phyloP scores from a whole-genome alignment of 2,329 filamentous ascomycete species.

The Colletotrichum godetiae region DNA sequence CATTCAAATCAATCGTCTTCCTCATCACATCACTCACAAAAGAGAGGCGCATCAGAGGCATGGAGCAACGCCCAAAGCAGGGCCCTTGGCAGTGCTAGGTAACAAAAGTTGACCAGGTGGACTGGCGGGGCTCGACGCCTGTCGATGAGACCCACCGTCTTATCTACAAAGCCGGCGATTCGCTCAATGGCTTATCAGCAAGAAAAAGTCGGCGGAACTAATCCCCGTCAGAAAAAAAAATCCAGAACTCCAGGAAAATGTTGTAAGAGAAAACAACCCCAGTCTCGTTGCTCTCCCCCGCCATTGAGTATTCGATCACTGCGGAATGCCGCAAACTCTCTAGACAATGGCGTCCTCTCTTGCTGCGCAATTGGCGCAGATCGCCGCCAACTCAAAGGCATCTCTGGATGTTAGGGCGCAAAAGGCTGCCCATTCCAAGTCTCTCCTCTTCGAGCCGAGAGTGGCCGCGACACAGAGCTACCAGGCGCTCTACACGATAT shows the following conservation, averaged over 20 bases:
- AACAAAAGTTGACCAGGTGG: not conserved
- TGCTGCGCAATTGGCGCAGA: slow-evolving; percentile 91
- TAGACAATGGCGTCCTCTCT: slow-evolving; percentile 82
- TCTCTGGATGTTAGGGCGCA: slow-evolving; percentile 94
- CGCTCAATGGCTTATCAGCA: slow-evolving; percentile 38
- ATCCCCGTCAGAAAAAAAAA: slow-evolving; percentile 42
- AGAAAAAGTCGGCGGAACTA: slow-evolving; percentile 37
- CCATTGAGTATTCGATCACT: slow-evolving; percentile 35
- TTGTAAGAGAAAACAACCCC: slow-evolving; percentile 1
- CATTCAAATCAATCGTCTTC: too few relatives aligned
- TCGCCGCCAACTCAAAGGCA: slow-evolving; percentile 89
- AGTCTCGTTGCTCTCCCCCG: slow-evolving; percentile 25
- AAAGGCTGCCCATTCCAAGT: slow-evolving; percentile 91
- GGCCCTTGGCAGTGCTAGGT: not conserved
- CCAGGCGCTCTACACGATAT: slow-evolving; percentile 88
- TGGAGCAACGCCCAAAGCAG: not conserved
- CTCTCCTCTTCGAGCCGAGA: slow-evolving; percentile 89
- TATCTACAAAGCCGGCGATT: slow-evolving; percentile 34
- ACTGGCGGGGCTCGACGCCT: not conserved
- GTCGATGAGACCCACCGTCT: not conserved
- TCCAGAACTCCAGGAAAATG: slow-evolving; percentile 39
- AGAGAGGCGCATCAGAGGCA: not conserved
- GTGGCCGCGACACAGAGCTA: slow-evolving; percentile 90
- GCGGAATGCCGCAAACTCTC: slow-evolving; percentile 34
- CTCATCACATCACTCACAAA: not conserved